Conservation (phyloP, 106 monocot genomes). For the Apostasia ramifera region DNA sequence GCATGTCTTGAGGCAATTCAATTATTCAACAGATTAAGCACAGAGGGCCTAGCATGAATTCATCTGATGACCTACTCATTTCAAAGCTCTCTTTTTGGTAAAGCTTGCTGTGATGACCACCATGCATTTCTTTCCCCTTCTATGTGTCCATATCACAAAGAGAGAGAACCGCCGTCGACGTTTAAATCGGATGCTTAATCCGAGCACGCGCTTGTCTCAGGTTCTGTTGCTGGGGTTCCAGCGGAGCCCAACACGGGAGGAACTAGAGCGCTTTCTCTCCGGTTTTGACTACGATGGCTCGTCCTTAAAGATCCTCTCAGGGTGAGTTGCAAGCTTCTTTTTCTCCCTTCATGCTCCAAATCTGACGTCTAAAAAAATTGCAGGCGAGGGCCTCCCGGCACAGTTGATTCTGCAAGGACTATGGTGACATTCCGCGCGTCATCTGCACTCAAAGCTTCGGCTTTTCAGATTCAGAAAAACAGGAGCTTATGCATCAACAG, state of each 20-base stretch:
- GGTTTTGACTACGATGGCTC: constrained; percentile 65
- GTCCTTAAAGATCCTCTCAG: constrained; percentile 28
- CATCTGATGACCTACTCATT: too few relatives aligned
- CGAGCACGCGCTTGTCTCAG: constrained; percentile 21
- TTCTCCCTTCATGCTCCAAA: background rate
- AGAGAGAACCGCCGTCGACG: too few relatives aligned
- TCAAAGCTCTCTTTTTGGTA: too few relatives aligned
- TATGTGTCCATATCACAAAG: too few relatives aligned
- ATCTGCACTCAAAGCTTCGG: constrained; percentile 43
- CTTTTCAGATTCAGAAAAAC: constrained; percentile 51
- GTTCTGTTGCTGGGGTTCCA: constrained; percentile 55
- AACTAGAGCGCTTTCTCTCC: constrained; percentile 68
- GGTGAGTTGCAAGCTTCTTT: constrained; percentile 22
- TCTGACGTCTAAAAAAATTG: background rate
- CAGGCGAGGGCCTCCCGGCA: constrained; percentile 16
- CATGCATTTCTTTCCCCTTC: too few relatives aligned
- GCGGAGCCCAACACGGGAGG: constrained; percentile 48
- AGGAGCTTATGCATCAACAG: constrained; percentile 64
- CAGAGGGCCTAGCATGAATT: too few relatives aligned
- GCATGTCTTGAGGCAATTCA: too few relatives aligned
- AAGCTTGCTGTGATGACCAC: too few relatives aligned
- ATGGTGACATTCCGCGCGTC: constrained; percentile 44
- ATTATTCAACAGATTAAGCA: too few relatives aligned
- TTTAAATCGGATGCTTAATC: too few relatives aligned
- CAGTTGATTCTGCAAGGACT: constrained; percentile 24